Percentiles rank a stretch among this genome's conserved stretches.
Conservation (phyloP, 2,329 filamentous ascomycete genomes). For the Fusarium tupiense region DNA sequence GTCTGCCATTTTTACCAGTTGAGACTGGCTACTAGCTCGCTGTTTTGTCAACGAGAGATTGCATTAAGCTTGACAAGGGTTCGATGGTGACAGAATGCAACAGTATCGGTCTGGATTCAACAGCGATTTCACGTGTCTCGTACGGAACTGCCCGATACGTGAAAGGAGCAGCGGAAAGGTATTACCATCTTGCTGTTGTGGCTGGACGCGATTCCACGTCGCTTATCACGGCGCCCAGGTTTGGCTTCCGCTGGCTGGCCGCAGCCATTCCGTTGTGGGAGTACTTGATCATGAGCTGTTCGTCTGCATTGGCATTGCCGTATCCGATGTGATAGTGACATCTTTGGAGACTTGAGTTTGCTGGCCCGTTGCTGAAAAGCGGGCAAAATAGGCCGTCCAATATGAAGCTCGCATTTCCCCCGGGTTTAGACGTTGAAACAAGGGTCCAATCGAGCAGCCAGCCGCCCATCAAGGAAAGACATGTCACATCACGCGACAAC, state of each 20-base stretch:
- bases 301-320: not conserved
- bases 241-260: not conserved
- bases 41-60: conserved; percentile 19
- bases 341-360: not conserved
- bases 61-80: conserved; percentile 19
- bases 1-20: not conserved
- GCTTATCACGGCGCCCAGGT: conserved; percentile 1
- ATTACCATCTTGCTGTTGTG: conserved; percentile 14
- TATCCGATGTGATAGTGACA: not conserved
- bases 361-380: conserved; percentile 30
- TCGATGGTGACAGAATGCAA: not conserved
- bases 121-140: conserved; percentile 18
- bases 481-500: conserved; percentile 42
- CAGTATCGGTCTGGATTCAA: not conserved
- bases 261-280: conserved; percentile 1
- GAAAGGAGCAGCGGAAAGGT: conserved; percentile 17
- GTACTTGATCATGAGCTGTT: not conserved
- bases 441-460: conserved; percentile 27
- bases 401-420: conserved; percentile 35
- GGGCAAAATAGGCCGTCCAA: conserved; percentile 24
- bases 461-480: not conserved
- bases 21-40: conserved; percentile 21
- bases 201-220: conserved; percentile 7
- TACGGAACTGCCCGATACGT: conserved; percentile 24
- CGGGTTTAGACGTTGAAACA: conserved; percentile 32